These are phyloP conservation scores for Tylopilus sp. DNA, from an alignment of 768 basidiomycete genomes.

Conservation along the genomic window DNA sequence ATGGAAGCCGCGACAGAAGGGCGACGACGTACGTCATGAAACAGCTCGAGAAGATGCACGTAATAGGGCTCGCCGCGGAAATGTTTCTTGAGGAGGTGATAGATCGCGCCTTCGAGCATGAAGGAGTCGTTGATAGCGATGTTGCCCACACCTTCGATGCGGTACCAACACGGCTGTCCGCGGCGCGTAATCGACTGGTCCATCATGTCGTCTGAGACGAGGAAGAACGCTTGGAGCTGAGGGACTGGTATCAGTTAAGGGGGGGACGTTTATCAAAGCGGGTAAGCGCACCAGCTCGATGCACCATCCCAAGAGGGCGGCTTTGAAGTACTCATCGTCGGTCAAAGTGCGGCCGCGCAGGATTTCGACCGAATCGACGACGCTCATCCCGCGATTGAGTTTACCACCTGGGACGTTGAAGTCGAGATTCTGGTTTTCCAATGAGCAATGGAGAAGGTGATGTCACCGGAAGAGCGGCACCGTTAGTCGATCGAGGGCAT, in stretches of 20 bases:
- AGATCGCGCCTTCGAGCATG: constrained; percentile 95
- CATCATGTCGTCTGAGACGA: constrained; percentile 94
- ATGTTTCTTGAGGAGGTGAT: constrained; percentile 82
- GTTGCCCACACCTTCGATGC: constrained; percentile 53
- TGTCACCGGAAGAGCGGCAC: background rate
- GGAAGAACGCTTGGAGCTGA: constrained; percentile 96
- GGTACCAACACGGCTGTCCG: constrained; percentile 95
- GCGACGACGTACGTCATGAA: constrained; percentile 65
- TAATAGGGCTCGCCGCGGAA: constrained; percentile 82
- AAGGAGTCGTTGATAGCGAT: constrained; percentile 96
- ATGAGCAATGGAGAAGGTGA: too few relatives aligned
- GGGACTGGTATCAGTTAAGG: background rate
- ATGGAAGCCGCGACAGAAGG: too few relatives aligned
- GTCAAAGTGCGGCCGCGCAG: constrained; percentile 65
- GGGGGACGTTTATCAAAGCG: too few relatives aligned
- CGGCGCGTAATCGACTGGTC: constrained; percentile 90
- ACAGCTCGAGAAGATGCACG: constrained; percentile 84
- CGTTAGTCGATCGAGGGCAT: background rate
- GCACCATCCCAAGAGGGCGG: constrained; percentile 91
- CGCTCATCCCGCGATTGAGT: constrained; percentile 94
- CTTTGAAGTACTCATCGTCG: constrained; percentile 85
- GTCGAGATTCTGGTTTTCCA: constrained; percentile 55
- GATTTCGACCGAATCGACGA: constrained; percentile 90
- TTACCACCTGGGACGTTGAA: constrained; percentile 97
- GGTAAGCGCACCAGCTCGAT: constrained; percentile 85